Evolutionary conservation across 2,329 filamentous ascomycete genomes (phyloP).

Genomic region (Aspergillus alliaceus): DNA sequence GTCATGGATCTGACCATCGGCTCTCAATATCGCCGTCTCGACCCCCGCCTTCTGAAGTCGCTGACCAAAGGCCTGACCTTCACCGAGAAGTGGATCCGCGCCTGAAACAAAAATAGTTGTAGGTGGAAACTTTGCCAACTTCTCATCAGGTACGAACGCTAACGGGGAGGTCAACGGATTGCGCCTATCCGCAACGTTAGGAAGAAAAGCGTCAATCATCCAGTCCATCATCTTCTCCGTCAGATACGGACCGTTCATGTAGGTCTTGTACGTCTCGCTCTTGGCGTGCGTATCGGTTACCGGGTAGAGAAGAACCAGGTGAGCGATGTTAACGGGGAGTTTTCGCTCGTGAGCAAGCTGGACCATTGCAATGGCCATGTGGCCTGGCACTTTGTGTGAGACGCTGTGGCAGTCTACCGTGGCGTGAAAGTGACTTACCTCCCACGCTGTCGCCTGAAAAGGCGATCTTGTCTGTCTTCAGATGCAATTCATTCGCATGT

Average conservation of each 20-base stretch:
- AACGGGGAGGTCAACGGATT: conserved; percentile 7
- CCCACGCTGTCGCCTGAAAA: neutral
- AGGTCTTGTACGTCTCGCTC: conserved; percentile 5
- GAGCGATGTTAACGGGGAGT: conserved; percentile 3
- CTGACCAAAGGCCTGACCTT: conserved; percentile 8
- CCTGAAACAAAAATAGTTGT: conserved; percentile 8
- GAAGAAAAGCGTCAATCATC: conserved; percentile 10
- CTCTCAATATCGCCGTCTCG: conserved; percentile 8
- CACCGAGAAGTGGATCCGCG: conserved; percentile 9
- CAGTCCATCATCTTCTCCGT: conserved; percentile 8
- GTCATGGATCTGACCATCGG: conserved; percentile 14
- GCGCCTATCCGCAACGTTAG: conserved; percentile 1
- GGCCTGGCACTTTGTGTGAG: too few relatives aligned
- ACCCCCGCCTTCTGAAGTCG: conserved; percentile 11
- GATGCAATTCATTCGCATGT: neutral
- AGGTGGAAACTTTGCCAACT: conserved; percentile 7
- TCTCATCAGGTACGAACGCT: conserved; percentile 1
- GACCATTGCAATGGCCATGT: conserved; percentile 14
- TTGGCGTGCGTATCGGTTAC: conserved; percentile 10
- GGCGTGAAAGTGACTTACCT: too few relatives aligned
- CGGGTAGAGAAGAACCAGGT: conserved; percentile 9
- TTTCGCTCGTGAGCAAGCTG: neutral
- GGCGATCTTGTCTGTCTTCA: neutral
- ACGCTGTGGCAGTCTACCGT: too few relatives aligned
- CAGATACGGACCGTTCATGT: conserved; percentile 8